These are phyloP conservation scores for Penicillium salamii DNA, from an alignment of 495 filamentous ascomycete genomes.

Conservation along the genomic window DNA sequence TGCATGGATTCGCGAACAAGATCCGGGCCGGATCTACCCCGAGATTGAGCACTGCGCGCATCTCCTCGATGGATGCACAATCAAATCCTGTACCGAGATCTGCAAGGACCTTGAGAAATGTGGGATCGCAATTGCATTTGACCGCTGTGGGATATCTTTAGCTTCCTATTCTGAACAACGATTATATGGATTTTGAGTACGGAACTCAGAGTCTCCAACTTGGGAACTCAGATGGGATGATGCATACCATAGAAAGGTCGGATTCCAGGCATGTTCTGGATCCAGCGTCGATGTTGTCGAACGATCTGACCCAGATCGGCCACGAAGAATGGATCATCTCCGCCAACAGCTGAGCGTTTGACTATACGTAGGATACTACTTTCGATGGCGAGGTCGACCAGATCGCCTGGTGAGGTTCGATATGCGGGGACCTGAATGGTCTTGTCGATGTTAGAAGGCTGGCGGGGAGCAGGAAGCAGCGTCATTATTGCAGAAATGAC, in stretches of 20 bases:
- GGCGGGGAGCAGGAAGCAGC: background rate
- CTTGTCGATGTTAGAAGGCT: background rate
- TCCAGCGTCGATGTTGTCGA: constrained; percentile 12
- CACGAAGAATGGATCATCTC: constrained; percentile 26
- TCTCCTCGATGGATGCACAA: constrained; percentile 32
- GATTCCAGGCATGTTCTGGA: constrained; percentile 13
- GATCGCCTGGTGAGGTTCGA: constrained; percentile 1
- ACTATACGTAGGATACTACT: constrained; percentile 5
- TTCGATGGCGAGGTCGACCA: constrained; percentile 18
- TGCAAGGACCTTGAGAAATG: constrained; percentile 23
- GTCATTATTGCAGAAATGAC: constrained; percentile 8
- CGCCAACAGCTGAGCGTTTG: constrained; percentile 4
- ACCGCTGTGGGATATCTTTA: constrained; percentile 25
- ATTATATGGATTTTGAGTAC: background rate
- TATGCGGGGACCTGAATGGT: background rate
- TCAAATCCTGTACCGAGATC: constrained; percentile 29
- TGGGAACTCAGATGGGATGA: no score
- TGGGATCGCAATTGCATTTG: constrained; percentile 35
- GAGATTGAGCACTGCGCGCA: constrained; percentile 22
- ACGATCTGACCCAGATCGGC: constrained; percentile 21
- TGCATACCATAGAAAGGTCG: constrained; percentile 24
- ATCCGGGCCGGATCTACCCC: constrained; percentile 30
- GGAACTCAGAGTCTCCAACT: background rate
- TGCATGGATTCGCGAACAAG: constrained; percentile 35
- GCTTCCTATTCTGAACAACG: background rate